These are phyloP conservation scores for Rhypophila decipiens DNA, from an alignment of 495 filamentous ascomycete species.

Conservation along the genomic window DNA sequence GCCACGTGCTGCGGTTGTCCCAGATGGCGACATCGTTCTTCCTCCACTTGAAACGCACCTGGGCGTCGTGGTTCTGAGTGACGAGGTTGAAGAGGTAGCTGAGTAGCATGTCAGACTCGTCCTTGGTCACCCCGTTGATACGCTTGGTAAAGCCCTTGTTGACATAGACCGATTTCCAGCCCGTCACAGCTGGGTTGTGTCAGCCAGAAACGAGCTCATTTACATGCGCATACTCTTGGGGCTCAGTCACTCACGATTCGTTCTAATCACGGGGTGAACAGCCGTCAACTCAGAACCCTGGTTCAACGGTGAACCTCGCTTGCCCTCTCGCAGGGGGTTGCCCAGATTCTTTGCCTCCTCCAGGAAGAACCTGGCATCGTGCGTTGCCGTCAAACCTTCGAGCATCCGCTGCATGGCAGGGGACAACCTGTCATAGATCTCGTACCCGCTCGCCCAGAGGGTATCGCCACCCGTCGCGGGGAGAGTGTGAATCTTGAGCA, in stretches of 20 bases:
- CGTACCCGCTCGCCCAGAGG: conserved; percentile 68
- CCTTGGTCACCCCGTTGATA: conserved; percentile 66
- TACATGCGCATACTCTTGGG: conserved; percentile 17
- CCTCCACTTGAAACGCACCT: conserved; percentile 69
- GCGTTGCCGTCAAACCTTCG: conserved; percentile 61
- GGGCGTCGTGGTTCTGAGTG: conserved; percentile 53
- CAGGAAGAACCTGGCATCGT: conserved; percentile 59
- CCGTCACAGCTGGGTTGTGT: conserved; percentile 46
- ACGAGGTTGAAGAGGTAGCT: conserved; percentile 60
- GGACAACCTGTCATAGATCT: conserved; percentile 68
- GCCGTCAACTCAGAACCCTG: conserved; percentile 10
- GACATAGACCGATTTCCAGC: conserved; percentile 72
- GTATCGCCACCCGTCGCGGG: conserved; percentile 74
- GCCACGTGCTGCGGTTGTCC: conserved; percentile 63
- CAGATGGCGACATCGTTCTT: conserved; percentile 65
- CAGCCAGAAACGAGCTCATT: conserved; percentile 1
- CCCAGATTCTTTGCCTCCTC: conserved; percentile 58
- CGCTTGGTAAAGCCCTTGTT: conserved; percentile 76
- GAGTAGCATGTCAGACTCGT: conserved; percentile 63
- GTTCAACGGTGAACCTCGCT: conserved; percentile 16
- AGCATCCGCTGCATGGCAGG: conserved; percentile 63
- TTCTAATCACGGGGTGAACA: conserved; percentile 17
- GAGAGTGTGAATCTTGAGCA: conserved; percentile 61
- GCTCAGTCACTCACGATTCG: conserved; percentile 35
- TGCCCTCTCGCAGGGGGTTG: conserved; percentile 44